Evolutionary conservation across 2,329 filamentous ascomycete genomes (phyloP).

Genomic region (Pyrenophora tritici-repentis): DNA sequence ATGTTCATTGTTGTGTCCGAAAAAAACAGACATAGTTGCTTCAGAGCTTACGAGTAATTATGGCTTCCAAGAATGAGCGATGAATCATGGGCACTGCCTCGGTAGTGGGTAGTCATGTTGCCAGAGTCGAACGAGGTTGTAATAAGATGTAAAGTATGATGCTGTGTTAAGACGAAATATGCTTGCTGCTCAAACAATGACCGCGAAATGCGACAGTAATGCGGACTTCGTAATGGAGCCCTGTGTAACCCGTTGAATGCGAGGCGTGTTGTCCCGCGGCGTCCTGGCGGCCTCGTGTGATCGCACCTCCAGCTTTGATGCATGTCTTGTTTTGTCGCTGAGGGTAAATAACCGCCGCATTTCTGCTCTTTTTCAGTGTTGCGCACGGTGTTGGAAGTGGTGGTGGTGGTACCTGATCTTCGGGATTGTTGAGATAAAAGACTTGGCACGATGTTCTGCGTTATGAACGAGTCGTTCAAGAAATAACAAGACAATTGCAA

Average conservation of each 20-base stretch:
- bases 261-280: too few species aligned
- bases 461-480: not conserved
- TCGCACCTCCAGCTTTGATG: too few species aligned
- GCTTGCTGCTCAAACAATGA: not conserved
- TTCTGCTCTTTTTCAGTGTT: too few species aligned
- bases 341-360: too few species aligned
- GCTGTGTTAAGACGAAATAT: slow-evolving; percentile 10
- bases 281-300: too few species aligned
- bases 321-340: too few species aligned
- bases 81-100: slow-evolving; percentile 7
- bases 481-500: too few species aligned
- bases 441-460: slow-evolving; percentile 16
- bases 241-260: too few species aligned
- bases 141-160: slow-evolving; percentile 4
- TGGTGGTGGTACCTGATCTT: too few species aligned
- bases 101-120: not conserved
- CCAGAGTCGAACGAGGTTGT: not conserved
- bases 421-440: not conserved
- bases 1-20: slow-evolving; percentile 11
- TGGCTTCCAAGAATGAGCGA: slow-evolving; percentile 1
- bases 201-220: not conserved
- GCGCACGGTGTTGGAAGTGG: too few species aligned
- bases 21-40: slow-evolving; percentile 1
- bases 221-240: slow-evolving; percentile 1
- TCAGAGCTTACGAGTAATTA: not conserved